A percentile compares a stretch with the other conserved stretches of the same genome.
Evolutionary conservation across 495 filamentous ascomycete genomes (phyloP).

Genomic region (Penicillium parvum): DNA sequence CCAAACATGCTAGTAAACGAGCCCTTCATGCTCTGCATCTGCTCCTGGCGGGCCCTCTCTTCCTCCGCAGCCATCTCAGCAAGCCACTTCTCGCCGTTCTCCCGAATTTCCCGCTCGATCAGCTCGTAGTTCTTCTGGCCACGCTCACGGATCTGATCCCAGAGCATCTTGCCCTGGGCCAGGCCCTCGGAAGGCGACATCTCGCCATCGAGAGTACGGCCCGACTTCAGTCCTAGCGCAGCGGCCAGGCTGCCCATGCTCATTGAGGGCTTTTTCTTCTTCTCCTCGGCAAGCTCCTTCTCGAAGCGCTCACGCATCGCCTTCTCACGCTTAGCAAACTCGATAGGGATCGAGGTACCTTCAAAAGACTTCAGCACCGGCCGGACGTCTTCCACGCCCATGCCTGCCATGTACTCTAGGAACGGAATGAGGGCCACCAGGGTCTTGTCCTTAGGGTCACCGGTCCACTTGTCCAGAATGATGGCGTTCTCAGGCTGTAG

Average conservation of each 20-base stretch:
- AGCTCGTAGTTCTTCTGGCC: constrained; percentile 85
- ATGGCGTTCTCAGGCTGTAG: constrained; percentile 92
- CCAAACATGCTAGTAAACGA: constrained; percentile 57
- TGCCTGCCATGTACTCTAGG: constrained; percentile 93
- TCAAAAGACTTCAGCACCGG: constrained; percentile 83
- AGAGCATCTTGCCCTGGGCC: constrained; percentile 88
- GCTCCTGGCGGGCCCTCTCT: constrained; percentile 82
- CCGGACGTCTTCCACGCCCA: constrained; percentile 81
- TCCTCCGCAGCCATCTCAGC: constrained; percentile 81
- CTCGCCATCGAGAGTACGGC: constrained; percentile 57
- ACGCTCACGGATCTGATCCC: constrained; percentile 85
- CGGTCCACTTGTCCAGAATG: constrained; percentile 83
- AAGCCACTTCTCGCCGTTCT: constrained; percentile 91
- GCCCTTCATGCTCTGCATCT: constrained; percentile 81
- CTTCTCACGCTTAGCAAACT: constrained; percentile 87
- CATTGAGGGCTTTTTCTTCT: constrained; percentile 55
- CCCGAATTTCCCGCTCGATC: constrained; percentile 81
- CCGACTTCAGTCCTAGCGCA: constrained; percentile 70
- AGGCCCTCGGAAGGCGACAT: constrained; percentile 65
- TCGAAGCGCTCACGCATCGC: constrained; percentile 74
- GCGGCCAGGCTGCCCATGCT: constrained; percentile 58
- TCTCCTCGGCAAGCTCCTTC: constrained; percentile 67
- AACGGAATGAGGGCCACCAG: constrained; percentile 88
- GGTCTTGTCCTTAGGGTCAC: constrained; percentile 72
- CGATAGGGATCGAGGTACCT: constrained; percentile 76